Evolutionary conservation across 805 yeast species (phyloP).

Genomic region (Pichia thaimueangensis): DNA sequence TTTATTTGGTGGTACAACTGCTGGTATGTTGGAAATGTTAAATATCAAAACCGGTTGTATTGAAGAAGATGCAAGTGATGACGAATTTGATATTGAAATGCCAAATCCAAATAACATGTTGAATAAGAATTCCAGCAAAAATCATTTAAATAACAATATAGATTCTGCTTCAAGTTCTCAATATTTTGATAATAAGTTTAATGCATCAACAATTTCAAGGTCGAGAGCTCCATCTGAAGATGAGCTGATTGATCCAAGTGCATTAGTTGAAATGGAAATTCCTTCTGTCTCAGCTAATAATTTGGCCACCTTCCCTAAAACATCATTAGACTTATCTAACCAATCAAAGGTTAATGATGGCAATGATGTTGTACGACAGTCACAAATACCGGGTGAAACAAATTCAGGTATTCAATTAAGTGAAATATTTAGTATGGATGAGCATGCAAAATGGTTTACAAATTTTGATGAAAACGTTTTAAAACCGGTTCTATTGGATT

Average conservation of each 20-base stretch:
- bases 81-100: slow-evolving; percentile 91
- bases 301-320: slow-evolving; percentile 2
- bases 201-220: slow-evolving; percentile 13
- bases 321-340: slow-evolving; percentile 2
- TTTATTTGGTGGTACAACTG: slow-evolving; percentile 96
- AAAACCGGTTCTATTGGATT: slow-evolving; percentile 84
- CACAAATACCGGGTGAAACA: neutral
- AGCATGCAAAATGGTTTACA: slow-evolving; percentile 86
- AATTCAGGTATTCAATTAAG: slow-evolving; percentile 21
- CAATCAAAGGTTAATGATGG: neutral
- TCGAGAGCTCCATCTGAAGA: slow-evolving; percentile 25
- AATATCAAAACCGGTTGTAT: slow-evolving; percentile 89
- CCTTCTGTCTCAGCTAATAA: slow-evolving; percentile 4
- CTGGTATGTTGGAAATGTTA: slow-evolving; percentile 92
- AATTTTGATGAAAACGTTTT: slow-evolving; percentile 89
- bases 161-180: slow-evolving; percentile 10
- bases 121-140: neutral
- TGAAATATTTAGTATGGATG: slow-evolving; percentile 42
- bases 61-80: slow-evolving; percentile 80
- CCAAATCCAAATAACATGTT: slow-evolving; percentile 25
- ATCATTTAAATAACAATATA: slow-evolving; percentile 5
- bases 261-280: slow-evolving; percentile 9
- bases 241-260: slow-evolving; percentile 14
- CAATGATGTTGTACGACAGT: neutral
- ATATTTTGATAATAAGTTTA: slow-evolving; percentile 21